Evolutionary conservation across 257 asterid species (phyloP).

Genomic region (Apocynum venetum): DNA sequence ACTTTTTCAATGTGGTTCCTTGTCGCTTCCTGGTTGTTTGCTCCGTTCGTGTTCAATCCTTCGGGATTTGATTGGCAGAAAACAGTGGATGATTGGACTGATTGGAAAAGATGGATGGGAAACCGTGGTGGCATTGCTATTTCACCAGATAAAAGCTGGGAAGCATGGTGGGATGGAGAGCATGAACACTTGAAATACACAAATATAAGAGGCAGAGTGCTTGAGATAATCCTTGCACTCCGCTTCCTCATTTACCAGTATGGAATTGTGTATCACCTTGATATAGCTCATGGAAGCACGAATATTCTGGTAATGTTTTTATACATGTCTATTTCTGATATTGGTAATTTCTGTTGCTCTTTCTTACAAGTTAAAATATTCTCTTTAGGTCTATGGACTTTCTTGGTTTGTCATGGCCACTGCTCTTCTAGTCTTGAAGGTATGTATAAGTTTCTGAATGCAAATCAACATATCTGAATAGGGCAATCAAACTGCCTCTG

Average conservation of each 20-base stretch:
- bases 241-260: slow-evolving; percentile 90
- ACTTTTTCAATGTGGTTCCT: slow-evolving; percentile 96
- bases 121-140: slow-evolving; percentile 97
- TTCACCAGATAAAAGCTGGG: slow-evolving; percentile 91
- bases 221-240: slow-evolving; percentile 71
- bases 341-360: slow-evolving; percentile 18
- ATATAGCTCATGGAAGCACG: slow-evolving; percentile 68
- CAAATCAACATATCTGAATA: not conserved
- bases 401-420: slow-evolving; percentile 91
- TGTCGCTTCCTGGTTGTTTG: slow-evolving; percentile 91
- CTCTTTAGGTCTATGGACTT: slow-evolving; percentile 78
- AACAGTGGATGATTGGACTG: slow-evolving; percentile 97
- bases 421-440: slow-evolving; percentile 83
- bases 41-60: slow-evolving; percentile 96
- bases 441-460: slow-evolving; percentile 14
- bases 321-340: not conserved
- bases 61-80: slow-evolving; percentile 99
- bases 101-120: slow-evolving; percentile 99
- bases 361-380: slow-evolving; percentile 16
- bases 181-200: slow-evolving; percentile 86
- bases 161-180: slow-evolving; percentile 97
- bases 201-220: slow-evolving; percentile 60
- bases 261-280: slow-evolving; percentile 92
- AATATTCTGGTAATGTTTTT: slow-evolving; percentile 49
- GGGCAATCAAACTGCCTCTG: not conserved